Percentiles rank a stretch among this genome's conserved stretches.
phyloP scores from a whole-genome alignment of 371 early-diverging fungal species.

The Mucor irregularis region DNA sequence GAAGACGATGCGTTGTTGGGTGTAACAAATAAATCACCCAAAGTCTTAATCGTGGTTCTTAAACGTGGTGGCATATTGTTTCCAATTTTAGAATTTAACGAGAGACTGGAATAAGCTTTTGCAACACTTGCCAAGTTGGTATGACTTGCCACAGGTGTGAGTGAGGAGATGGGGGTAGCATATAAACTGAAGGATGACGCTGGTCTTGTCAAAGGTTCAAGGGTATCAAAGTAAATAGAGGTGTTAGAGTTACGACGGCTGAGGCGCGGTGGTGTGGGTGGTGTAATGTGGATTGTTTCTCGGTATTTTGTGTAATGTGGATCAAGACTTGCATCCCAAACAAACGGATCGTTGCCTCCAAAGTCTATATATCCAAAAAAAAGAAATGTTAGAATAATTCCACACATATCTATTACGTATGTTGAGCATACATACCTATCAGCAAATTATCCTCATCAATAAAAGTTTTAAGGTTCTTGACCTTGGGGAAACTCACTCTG shows the following conservation, averaged over 20 bases:
- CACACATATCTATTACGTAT: neutral
- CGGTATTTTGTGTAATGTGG: conserved; percentile 14
- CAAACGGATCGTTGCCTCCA: conserved; percentile 24
- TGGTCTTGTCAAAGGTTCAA: conserved; percentile 9
- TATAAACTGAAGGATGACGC: conserved; percentile 23
- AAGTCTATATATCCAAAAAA: conserved; percentile 19
- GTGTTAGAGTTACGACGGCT: conserved; percentile 36
- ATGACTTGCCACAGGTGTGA: conserved; percentile 35
- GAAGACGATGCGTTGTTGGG: neutral
- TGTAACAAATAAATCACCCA: conserved; percentile 13
- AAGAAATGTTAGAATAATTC: neutral
- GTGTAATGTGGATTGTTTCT: neutral
- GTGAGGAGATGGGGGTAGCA: conserved; percentile 25
- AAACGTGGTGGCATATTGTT: conserved; percentile 20
- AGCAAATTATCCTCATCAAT: conserved; percentile 31
- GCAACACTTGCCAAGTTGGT: conserved; percentile 24
- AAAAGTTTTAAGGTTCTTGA: conserved; percentile 21
- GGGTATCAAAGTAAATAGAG: conserved; percentile 33
- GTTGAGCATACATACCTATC: conserved; percentile 16
- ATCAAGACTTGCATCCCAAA: conserved; percentile 26
- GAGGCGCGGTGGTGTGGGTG: neutral
- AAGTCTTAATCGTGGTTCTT: conserved; percentile 17
- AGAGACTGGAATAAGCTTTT: conserved; percentile 18
- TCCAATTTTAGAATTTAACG: conserved; percentile 19
- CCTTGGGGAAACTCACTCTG: conserved; percentile 37